phyloP scores from a whole-genome alignment of 768 basidiomycete species.

The Rhodotorula toruloides region DNA sequence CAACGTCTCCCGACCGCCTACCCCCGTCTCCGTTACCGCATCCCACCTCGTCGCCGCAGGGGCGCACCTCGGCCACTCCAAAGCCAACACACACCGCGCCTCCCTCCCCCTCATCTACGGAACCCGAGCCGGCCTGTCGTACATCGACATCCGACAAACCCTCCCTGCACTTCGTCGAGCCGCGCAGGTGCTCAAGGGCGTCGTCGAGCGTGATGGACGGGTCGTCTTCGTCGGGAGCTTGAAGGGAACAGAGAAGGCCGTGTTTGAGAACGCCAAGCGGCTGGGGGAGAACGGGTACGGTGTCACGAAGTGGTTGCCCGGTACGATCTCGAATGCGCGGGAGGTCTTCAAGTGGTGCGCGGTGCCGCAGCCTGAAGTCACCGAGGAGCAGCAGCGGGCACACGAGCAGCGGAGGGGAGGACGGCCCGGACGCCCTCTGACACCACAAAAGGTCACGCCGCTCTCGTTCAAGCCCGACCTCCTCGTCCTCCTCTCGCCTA shows the following conservation, averaged over 20 bases:
- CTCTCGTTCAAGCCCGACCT: slow-evolving; percentile 70
- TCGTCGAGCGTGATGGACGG: slow-evolving; percentile 73
- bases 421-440: not conserved
- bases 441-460: slow-evolving; percentile 49
- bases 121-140: slow-evolving; percentile 73
- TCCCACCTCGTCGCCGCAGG: slow-evolving; percentile 88
- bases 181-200: slow-evolving; percentile 73
- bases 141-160: slow-evolving; percentile 88
- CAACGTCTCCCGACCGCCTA: slow-evolving; percentile 58
- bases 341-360: slow-evolving; percentile 60
- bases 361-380: slow-evolving; percentile 11
- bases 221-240: slow-evolving; percentile 74
- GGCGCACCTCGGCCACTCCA: slow-evolving; percentile 87
- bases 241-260: slow-evolving; percentile 50
- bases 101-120: slow-evolving; percentile 91
- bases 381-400: not conserved
- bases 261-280: slow-evolving; percentile 64
- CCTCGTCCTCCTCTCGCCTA: slow-evolving; percentile 83
- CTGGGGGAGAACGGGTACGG: slow-evolving; percentile 75
- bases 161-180: slow-evolving; percentile 85
- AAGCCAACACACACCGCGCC: slow-evolving; percentile 72
- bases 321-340: slow-evolving; percentile 82
- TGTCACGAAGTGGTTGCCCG: slow-evolving; percentile 83
- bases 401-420: no score
- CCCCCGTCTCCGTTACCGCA: slow-evolving; percentile 63